A percentile compares a stretch with the other conserved stretches of the same genome.
These are phyloP conservation scores for Heliamphora exappendiculata DNA, from an alignment of 148 eudicot genomes.

Conservation along the genomic window DNA sequence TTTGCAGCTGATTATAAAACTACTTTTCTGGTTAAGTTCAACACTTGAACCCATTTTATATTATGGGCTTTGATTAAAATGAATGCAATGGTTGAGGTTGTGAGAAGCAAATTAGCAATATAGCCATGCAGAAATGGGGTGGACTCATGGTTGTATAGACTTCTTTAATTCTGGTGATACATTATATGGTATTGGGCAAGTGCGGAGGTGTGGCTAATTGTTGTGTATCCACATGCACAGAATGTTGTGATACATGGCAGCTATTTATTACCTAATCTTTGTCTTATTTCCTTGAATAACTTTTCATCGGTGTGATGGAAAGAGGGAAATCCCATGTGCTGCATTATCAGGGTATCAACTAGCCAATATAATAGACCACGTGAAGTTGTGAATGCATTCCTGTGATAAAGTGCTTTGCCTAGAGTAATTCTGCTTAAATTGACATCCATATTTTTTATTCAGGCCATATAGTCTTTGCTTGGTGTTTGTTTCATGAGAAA, in stretches of 20 bases:
- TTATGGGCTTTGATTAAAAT: neutral
- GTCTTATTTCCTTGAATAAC: neutral
- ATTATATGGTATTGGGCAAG: neutral
- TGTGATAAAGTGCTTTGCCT: neutral
- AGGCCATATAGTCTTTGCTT: neutral
- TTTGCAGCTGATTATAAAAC: neutral
- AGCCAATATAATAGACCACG: neutral
- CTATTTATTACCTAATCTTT: neutral
- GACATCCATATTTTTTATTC: neutral
- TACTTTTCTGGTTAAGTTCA: neutral
- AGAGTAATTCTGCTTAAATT: neutral
- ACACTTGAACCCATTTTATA: neutral
- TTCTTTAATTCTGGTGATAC: neutral
- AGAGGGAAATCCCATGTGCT: neutral
- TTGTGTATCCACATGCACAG: neutral
- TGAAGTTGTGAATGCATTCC: neutral
- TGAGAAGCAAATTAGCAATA: neutral
- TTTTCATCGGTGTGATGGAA: neutral
- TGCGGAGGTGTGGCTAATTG: neutral
- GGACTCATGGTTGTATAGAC: neutral
- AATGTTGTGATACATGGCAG: neutral
- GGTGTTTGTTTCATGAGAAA: neutral
- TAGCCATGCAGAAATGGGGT: neutral
- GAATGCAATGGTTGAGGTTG: neutral
- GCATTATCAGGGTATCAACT: neutral